Conservation (phyloP, 2,329 filamentous ascomycete genomes). For the Aspergillus versicolor region DNA sequence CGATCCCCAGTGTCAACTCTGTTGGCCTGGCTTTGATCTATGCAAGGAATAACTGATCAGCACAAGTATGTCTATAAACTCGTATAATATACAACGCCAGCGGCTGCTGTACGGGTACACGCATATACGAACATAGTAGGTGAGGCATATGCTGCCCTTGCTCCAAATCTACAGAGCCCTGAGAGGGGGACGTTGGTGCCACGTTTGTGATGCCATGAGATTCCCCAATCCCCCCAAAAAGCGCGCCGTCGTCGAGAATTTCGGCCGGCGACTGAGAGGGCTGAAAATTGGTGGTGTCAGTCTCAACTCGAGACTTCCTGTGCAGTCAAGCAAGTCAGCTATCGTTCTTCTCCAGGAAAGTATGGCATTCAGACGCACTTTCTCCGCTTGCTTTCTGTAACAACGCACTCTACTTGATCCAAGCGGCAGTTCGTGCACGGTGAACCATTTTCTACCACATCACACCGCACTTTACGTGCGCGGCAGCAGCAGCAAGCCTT, state of each 20-base stretch:
- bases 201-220: conserved; percentile 31
- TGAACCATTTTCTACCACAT: conserved; percentile 81
- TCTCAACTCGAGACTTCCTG: conserved; percentile 43
- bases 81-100: background rate
- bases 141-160: conserved; percentile 61
- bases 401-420: conserved; percentile 54
- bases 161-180: conserved; percentile 48
- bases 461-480: conserved; percentile 86
- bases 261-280: conserved; percentile 35
- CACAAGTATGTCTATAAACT: background rate
- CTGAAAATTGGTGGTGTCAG: conserved; percentile 33
- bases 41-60: conserved; percentile 10
- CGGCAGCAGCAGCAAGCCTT: conserved; percentile 88
- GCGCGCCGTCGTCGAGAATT: conserved; percentile 32
- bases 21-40: conserved; percentile 33
- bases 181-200: conserved; percentile 42
- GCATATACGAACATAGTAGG: conserved; percentile 57
- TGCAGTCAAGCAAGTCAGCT: conserved; percentile 3
- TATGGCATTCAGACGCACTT: conserved; percentile 34
- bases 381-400: conserved; percentile 79
- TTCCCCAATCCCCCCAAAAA: conserved; percentile 29
- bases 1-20: conserved; percentile 51
- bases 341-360: background rate
- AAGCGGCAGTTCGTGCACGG: conserved; percentile 82
- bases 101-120: background rate